phyloP scores from a whole-genome alignment of 495 filamentous ascomycete species.

The Xylaria bambusicola region DNA sequence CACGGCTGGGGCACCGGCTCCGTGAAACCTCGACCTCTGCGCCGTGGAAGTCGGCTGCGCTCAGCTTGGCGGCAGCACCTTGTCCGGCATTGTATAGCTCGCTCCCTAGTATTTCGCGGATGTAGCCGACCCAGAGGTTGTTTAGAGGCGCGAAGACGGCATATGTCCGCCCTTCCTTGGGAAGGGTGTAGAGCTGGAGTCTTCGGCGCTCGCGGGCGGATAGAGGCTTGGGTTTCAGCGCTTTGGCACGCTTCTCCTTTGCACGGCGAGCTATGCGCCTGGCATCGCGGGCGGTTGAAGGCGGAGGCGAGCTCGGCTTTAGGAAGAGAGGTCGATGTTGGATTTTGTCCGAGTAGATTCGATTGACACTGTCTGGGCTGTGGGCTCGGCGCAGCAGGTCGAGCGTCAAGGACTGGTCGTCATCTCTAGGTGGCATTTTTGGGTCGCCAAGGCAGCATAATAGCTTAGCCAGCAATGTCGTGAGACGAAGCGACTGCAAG shows the following conservation, averaged over 20 bases:
- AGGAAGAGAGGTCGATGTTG: conserved; percentile 81
- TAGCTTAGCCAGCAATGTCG: too few species aligned
- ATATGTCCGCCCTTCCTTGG: conserved; percentile 67
- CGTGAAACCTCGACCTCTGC: conserved; percentile 82
- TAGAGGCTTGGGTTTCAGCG: conserved; percentile 70
- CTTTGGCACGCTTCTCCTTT: conserved; percentile 57
- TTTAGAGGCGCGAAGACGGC: conserved; percentile 75
- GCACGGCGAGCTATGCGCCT: conserved; percentile 59
- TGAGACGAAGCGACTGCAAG: too few species aligned
- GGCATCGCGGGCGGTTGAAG: conserved; percentile 60
- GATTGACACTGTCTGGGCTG: conserved; percentile 63
- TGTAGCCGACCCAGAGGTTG: conserved; percentile 79
- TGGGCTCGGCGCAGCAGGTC: conserved; percentile 73
- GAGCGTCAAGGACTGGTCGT: conserved; percentile 54
- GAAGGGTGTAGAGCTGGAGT: conserved; percentile 72
- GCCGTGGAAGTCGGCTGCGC: conserved; percentile 87
- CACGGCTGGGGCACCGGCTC: conserved; percentile 74
- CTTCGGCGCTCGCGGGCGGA: conserved; percentile 78
- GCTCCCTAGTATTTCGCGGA: conserved; percentile 67
- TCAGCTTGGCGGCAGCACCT: conserved; percentile 62
- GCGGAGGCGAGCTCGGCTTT: conserved; percentile 66
- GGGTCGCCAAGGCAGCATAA: too few species aligned
- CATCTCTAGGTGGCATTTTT: conserved; percentile 17
- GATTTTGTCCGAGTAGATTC: conserved; percentile 79
- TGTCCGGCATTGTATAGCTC: conserved; percentile 48